These are phyloP conservation scores for Cladosporium sp. DNA, from an alignment of 2,329 filamentous ascomycete genomes.

Conservation along the genomic window DNA sequence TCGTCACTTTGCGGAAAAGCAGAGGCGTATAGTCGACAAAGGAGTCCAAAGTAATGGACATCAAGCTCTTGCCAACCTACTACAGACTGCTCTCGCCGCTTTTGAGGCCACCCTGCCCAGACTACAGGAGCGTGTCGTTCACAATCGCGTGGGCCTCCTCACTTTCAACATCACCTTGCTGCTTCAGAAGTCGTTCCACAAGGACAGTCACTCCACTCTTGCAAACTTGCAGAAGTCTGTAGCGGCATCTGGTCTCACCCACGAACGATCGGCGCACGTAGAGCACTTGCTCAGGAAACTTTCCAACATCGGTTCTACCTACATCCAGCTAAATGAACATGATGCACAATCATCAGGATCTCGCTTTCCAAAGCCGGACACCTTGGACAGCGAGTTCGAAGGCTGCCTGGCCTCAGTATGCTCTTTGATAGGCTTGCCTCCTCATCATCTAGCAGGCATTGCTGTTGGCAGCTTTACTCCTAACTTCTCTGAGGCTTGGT, in stretches of 20 bases:
- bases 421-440: constrained; percentile 2
- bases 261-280: constrained; percentile 9
- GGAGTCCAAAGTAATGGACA: constrained; percentile 1
- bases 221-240: constrained; percentile 7
- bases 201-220: constrained; percentile 6
- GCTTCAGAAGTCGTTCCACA: constrained; percentile 11
- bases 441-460: constrained; percentile 2
- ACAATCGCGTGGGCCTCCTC: constrained; percentile 11
- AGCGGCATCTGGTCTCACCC: constrained; percentile 6
- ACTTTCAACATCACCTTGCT: constrained; percentile 9
- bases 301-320: constrained; percentile 10
- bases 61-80: not conserved
- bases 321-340: not conserved
- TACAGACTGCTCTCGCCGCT: constrained; percentile 8
- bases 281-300: constrained; percentile 10
- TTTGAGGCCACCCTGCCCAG: constrained; percentile 9
- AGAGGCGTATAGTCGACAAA: constrained; percentile 11
- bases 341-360: not conserved
- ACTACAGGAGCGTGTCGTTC: constrained; percentile 5
- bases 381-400: constrained; percentile 8
- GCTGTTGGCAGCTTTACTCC: constrained; percentile 2
- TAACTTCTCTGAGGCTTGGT: constrained; percentile 1
- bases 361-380: not conserved
- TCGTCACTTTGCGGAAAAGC: constrained; percentile 12
- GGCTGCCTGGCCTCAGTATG: constrained; percentile 7